Conservation (phyloP, 192 early-diverging fungal species). For the Coemansia sp. region DNA sequence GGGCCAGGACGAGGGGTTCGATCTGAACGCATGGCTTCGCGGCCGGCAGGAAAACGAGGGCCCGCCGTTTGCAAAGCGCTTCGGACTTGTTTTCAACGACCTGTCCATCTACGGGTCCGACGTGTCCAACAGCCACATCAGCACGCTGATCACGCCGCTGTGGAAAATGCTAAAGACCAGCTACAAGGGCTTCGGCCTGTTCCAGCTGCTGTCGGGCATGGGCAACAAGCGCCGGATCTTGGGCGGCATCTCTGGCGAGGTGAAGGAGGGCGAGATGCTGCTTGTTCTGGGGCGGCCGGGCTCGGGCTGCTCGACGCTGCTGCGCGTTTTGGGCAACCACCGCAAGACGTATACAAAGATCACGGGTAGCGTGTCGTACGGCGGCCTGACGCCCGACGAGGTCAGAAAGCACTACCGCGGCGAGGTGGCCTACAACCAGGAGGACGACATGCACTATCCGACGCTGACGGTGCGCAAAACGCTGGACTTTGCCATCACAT, state of each 20-base stretch:
- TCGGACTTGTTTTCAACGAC: constrained; percentile 45
- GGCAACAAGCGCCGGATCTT: constrained; percentile 51
- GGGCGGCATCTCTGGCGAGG: constrained; percentile 59
- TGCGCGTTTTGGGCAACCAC: constrained; percentile 62
- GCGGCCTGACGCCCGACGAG: constrained; percentile 61
- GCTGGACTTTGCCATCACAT: constrained; percentile 71
- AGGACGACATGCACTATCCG: constrained; percentile 77
- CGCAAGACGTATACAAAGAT: constrained; percentile 56
- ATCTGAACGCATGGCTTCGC: constrained; percentile 29
- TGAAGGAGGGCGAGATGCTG: constrained; percentile 70
- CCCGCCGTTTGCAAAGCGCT: constrained; percentile 46
- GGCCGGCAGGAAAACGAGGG: constrained; percentile 32
- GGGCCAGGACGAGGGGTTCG: constrained; percentile 12
- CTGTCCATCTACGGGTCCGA: constrained; percentile 38
- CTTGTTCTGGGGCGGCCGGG: constrained; percentile 69
- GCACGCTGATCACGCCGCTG: constrained; percentile 38
- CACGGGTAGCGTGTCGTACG: constrained; percentile 61
- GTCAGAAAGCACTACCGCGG: constrained; percentile 64
- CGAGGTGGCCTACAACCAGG: constrained; percentile 75
- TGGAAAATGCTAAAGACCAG: constrained; percentile 28
- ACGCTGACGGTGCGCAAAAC: constrained; percentile 78
- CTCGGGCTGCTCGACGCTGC: constrained; percentile 64
- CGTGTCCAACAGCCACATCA: constrained; percentile 37
- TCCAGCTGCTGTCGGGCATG: neutral
- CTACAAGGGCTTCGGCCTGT: constrained; percentile 26